phyloP scores from a whole-genome alignment of 2,329 filamentous ascomycete species.

The Coniochaeta pulveracea region DNA sequence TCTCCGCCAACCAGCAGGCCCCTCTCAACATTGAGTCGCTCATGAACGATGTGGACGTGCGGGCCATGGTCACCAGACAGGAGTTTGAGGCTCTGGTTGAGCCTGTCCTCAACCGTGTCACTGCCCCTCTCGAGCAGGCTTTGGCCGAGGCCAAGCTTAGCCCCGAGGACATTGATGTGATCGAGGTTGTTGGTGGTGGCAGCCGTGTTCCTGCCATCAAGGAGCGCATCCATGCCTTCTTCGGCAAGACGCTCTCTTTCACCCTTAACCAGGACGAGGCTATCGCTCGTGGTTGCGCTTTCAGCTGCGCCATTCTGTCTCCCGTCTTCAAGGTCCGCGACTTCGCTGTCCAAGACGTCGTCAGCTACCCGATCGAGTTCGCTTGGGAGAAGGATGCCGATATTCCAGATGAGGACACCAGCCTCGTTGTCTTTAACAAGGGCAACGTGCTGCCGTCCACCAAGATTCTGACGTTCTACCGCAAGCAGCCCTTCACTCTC shows the following conservation, averaged over 20 bases:
- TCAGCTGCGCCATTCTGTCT: slow-evolving; percentile 94
- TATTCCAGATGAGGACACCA: slow-evolving; percentile 97
- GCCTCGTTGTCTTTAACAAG: slow-evolving; percentile 92
- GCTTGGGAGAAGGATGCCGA: slow-evolving; percentile 97
- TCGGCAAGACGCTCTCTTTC: slow-evolving; percentile 85
- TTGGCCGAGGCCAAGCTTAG: slow-evolving; percentile 88
- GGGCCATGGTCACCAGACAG: slow-evolving; percentile 79
- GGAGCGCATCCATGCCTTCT: slow-evolving; percentile 79
- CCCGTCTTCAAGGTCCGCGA: slow-evolving; percentile 97
- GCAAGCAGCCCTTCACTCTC: slow-evolving; percentile 92
- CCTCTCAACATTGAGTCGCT: slow-evolving; percentile 95
- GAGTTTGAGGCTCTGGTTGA: slow-evolving; percentile 87
- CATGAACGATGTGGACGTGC: slow-evolving; percentile 95
- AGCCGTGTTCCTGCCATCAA: slow-evolving; percentile 91
- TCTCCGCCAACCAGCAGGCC: slow-evolving; percentile 88
- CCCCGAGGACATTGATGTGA: slow-evolving; percentile 80
- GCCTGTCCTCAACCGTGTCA: slow-evolving; percentile 66
- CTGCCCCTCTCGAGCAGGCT: slow-evolving; percentile 73
- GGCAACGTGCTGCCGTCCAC: slow-evolving; percentile 96
- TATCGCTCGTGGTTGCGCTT: slow-evolving; percentile 87
- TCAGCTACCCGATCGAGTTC: slow-evolving; percentile 97
- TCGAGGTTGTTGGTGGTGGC: slow-evolving; percentile 91
- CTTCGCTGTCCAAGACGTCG: slow-evolving; percentile 94
- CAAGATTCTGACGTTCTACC: slow-evolving; percentile 98
- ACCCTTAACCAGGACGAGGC: slow-evolving; percentile 98